Conservation (phyloP, 1,139 yeast species). For the Candida freyschussii region DNA sequence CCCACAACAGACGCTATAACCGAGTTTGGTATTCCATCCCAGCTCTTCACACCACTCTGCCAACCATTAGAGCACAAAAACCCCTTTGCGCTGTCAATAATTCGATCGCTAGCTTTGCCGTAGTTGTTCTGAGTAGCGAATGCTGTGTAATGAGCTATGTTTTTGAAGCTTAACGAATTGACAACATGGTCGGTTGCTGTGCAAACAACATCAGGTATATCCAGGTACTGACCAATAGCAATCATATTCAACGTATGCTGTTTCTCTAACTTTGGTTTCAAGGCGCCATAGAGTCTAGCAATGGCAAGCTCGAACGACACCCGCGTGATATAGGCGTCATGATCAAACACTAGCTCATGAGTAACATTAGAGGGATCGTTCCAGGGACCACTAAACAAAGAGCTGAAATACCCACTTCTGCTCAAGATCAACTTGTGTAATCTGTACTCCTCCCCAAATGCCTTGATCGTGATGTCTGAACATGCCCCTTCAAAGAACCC, state of each 20-base stretch:
- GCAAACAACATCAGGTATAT: constrained; percentile 40
- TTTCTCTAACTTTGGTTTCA: constrained; percentile 30
- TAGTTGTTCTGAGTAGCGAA: constrained; percentile 41
- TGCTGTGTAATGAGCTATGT: constrained; percentile 32
- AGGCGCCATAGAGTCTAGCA: constrained; percentile 40
- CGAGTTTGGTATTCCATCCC: constrained; percentile 42
- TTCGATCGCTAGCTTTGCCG: constrained; percentile 40
- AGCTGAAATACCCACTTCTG: constrained; percentile 42
- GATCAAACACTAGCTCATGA: constrained; percentile 35
- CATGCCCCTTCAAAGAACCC: constrained; percentile 42
- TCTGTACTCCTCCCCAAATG: constrained; percentile 38
- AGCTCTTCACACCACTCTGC: constrained; percentile 36
- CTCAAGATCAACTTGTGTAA: constrained; percentile 43
- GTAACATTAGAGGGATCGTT: constrained; percentile 21
- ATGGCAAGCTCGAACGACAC: constrained; percentile 43
- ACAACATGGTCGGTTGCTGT: constrained; percentile 37
- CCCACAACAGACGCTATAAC: constrained; percentile 41
- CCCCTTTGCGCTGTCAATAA: constrained; percentile 42
- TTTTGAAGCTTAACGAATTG: constrained; percentile 29
- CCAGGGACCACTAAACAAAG: constrained; percentile 43
- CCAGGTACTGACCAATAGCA: constrained; percentile 46
- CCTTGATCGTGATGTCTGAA: constrained; percentile 43
- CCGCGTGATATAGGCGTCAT: constrained; percentile 36
- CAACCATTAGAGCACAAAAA: constrained; percentile 43
- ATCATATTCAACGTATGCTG: constrained; percentile 36